These are phyloP conservation scores for Purpureocillium lavendulum DNA, from an alignment of 2,329 filamentous ascomycete genomes.

Conservation along the genomic window DNA sequence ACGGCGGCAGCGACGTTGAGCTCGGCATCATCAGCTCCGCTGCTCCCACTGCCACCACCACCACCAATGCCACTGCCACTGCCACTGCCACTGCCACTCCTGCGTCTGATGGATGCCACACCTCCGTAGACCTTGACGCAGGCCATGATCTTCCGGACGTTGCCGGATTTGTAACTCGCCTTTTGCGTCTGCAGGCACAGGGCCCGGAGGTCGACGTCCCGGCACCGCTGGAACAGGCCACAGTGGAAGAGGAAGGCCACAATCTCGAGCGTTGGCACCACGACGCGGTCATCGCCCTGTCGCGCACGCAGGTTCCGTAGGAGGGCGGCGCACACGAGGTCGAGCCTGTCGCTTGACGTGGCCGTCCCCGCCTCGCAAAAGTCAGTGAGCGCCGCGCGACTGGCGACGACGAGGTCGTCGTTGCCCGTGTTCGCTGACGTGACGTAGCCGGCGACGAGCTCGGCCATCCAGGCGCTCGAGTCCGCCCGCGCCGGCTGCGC, in stretches of 20 bases:
- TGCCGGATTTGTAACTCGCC: constrained; percentile 74
- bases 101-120: constrained; percentile 35
- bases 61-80: constrained; percentile 15
- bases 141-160: constrained; percentile 72
- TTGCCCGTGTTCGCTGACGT: constrained; percentile 72
- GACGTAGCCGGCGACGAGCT: constrained; percentile 58
- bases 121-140: constrained; percentile 73
- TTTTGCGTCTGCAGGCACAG: constrained; percentile 68
- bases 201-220: constrained; percentile 35
- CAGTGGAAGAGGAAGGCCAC: constrained; percentile 68
- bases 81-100: constrained; percentile 22
- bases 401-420: constrained; percentile 63
- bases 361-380: constrained; percentile 38
- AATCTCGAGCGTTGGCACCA: constrained; percentile 70
- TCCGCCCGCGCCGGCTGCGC: constrained; percentile 23
- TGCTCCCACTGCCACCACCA: constrained; percentile 4
- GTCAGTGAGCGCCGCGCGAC: constrained; percentile 54
- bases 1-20: too few species aligned
- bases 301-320: constrained; percentile 43
- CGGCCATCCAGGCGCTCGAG: constrained; percentile 32
- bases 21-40: too few species aligned
- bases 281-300: constrained; percentile 57
- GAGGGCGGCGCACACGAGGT: constrained; percentile 41
- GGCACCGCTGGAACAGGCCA: constrained; percentile 34
- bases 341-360: constrained; percentile 28